Evolutionary conservation across 306 rosid genomes (phyloP), one percentile per base, ranked within the genome.

Genomic region (Parietaria judaica): DNA sequence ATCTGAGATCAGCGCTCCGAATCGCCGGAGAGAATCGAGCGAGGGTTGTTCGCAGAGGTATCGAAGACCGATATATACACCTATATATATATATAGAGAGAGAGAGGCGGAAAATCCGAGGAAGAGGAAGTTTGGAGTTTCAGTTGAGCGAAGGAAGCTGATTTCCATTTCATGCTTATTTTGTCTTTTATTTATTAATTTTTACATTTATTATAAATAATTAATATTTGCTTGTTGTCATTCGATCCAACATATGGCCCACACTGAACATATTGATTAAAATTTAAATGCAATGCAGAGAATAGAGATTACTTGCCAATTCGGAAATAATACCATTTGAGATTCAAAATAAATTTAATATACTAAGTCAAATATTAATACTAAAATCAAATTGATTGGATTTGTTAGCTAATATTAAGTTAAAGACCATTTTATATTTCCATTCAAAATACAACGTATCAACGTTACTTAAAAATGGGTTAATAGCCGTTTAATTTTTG

Each of bases 31-130:
- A 8, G 69, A 66, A 46, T 58, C 35, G 31, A 37, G 59, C 14
- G 53, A 73, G 53, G 15, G 1, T n/a, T 10, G 13, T 15, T 34
- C 12, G 10, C 14, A 6, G 60, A 43, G 37, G 11, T 17, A 35
- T 13, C 0, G n/a, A 47, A n/a, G 51, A 56, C 7, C 6, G 45
- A 56, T 4, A 35, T 3, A 16, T 16, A 51, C 15, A 47, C 14
- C 34, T 53, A 10, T 50, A 8, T n/a, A 6, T 23, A 63, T 31
- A 8, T 16, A 60, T 47, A 11, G 54, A 65, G 23, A 56, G 54
- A 47, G 52, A 38, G 36, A 6, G 75, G 70, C 76, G 84, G 80
- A 61, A 52, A 59, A 66, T 56, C 50, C 78, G 71, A 78, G 76
- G 47, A 14, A 52, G 58, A 57, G 31, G 61, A 55, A 47, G 36